Evolutionary conservation across 2,329 filamentous ascomycete species (phyloP).

Genomic region (Aureobasidium mangrovei): DNA sequence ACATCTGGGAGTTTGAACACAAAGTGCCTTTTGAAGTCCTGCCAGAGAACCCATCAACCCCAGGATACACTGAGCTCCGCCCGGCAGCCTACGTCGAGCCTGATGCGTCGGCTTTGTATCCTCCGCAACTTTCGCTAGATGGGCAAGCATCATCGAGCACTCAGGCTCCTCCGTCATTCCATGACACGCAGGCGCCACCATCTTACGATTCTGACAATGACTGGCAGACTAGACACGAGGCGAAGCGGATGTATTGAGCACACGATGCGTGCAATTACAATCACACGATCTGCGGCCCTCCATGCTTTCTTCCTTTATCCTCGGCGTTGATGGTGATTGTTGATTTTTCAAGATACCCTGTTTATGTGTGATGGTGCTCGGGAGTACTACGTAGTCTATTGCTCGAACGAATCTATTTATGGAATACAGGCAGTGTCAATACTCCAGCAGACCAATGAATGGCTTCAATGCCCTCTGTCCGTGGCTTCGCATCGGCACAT

Average conservation of each 20-base stretch:
- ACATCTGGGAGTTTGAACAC: not conserved
- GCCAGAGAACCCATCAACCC: not conserved
- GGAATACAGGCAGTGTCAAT: too few relatives aligned
- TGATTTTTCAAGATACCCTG: too few relatives aligned
- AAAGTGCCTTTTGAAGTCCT: not conserved
- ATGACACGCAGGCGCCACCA: not conserved
- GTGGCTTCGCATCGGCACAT: too few relatives aligned
- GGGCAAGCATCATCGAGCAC: not conserved
- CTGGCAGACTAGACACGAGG: not conserved
- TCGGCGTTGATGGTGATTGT: not conserved
- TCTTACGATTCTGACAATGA: not conserved
- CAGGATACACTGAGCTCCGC: not conserved
- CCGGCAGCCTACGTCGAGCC: not conserved
- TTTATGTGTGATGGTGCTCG: too few relatives aligned
- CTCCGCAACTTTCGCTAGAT: not conserved
- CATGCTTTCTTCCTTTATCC: not conserved
- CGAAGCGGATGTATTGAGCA: not conserved
- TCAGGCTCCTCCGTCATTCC: not conserved
- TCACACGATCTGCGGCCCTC: too few relatives aligned
- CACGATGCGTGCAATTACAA: not conserved
- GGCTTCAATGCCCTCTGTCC: too few relatives aligned
- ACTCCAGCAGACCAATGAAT: too few relatives aligned
- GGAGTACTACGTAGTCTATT: too few relatives aligned
- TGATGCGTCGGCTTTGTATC: not conserved
- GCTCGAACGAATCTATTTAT: too few relatives aligned